A percentile compares a stretch with the other conserved stretches of the same genome.
Conservation (phyloP, 768 basidiomycete genomes). For the Tephrocybe sp. region DNA sequence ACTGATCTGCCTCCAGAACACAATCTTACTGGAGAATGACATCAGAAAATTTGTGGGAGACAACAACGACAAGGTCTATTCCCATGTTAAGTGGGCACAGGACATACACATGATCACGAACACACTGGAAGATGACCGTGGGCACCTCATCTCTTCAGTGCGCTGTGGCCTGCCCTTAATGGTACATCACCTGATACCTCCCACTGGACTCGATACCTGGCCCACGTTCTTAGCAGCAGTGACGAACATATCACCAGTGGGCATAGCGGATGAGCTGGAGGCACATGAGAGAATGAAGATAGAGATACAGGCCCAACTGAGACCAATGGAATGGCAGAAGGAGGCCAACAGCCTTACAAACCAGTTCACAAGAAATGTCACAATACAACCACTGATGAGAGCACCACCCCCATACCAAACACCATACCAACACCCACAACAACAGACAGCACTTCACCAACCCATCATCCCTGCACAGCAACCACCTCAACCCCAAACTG, state of each 20-base stretch:
- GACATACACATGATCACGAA: neutral
- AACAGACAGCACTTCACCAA: too few relatives aligned
- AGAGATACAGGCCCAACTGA: too few relatives aligned
- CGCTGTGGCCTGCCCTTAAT: neutral
- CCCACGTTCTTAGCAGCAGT: neutral
- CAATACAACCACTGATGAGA: neutral
- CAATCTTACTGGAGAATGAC: neutral
- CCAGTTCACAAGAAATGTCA: neutral
- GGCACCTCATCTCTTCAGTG: neutral
- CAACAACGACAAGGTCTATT: neutral
- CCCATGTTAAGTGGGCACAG: slow-evolving; percentile 2
- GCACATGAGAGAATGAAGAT: neutral
- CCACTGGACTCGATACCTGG: neutral
- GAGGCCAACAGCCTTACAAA: neutral
- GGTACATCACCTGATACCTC: neutral
- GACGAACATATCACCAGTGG: neutral
- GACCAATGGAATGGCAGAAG: neutral
- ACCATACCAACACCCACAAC: neutral
- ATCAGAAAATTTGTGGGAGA: neutral
- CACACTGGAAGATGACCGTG: neutral
- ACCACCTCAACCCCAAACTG: neutral
- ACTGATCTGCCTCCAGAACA: neutral
- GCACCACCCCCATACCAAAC: neutral
- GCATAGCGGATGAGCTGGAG: neutral
- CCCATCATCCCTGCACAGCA: too few relatives aligned